Conservation (phyloP, 2,329 filamentous ascomycete species). For the Cordyceps cateniannulata region DNA sequence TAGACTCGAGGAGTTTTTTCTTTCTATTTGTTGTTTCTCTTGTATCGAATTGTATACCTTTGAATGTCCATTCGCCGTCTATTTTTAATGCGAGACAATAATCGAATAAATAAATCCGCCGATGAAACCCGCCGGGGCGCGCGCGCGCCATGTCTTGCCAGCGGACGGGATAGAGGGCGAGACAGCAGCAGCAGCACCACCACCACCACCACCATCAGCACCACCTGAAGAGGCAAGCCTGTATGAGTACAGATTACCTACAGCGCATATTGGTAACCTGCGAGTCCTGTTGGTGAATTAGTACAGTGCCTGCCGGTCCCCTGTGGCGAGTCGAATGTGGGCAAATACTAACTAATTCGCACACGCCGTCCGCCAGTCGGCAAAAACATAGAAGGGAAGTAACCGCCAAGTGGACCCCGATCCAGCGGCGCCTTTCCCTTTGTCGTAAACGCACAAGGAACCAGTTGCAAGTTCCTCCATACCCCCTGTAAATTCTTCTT, state of each 20-base stretch:
- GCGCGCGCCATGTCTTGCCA: not conserved
- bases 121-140: not conserved
- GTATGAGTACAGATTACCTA: too few relatives aligned
- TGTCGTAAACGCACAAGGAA: not conserved
- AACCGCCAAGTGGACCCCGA: conserved; percentile 5
- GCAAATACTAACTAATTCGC: too few relatives aligned
- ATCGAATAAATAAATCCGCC: not conserved
- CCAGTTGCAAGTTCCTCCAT: not conserved
- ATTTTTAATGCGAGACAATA: not conserved
- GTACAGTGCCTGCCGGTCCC: too few relatives aligned
- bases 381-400: not conserved
- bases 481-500: not conserved
- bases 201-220: too few relatives aligned
- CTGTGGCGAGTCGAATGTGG: not conserved
- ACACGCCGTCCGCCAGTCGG: not conserved
- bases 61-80: not conserved
- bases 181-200: too few relatives aligned
- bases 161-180: not conserved
- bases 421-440: not conserved
- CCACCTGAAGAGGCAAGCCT: too few relatives aligned
- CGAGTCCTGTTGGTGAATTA: too few relatives aligned
- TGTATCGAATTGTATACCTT: too few relatives aligned
- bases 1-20: not conserved
- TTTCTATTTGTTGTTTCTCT: not conserved
- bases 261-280: too few relatives aligned